Evolutionary conservation across 2,329 filamentous ascomycete species (phyloP), one percentile per base, ranked within the genome.

Genomic region (Trematosphaeria pertusa): DNA sequence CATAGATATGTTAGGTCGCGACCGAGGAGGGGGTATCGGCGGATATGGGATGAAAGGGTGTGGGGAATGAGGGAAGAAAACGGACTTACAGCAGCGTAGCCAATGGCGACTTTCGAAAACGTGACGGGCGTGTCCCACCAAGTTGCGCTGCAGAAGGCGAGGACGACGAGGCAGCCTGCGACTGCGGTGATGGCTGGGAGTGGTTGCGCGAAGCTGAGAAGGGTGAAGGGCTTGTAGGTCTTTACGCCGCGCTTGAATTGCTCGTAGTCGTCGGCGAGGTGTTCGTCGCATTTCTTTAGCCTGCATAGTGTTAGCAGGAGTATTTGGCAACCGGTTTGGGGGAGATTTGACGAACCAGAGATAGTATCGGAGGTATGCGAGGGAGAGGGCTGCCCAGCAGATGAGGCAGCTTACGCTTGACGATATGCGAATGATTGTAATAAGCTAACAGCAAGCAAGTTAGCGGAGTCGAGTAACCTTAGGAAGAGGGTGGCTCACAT

Each of bases 161-260:
- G 19, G 4, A 37, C 20, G 35, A 24, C 35, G 35, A 37, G 35
- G 35, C 35, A 37, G 35, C 35, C 35, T 4, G 20, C 35, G 11
- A 37, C 9, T 4, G 35, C 21, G 5, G 20, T 24, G 18, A 37
- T 18, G 9, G 35, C 35, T n/a, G 35, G 35, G 8, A 37, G 18
- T 22, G 35, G 35, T 24, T 37, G 35, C 4, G 35, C 35, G 35
- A 24, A 37, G 35, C 18, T 19, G 9, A 37, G 20, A 19, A 37
- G 35, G 8, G 35, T 37, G 35, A 37, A 37, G 18, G 35, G 35
- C n/a, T 37, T 37, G 18, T 37, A 37, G 35, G 35, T 37, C 9
- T 11, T 11, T 3, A 20, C 19, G 35, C 10, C n/a, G 35, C 35
- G 35, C 7, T 5, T 11, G 35, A 22, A 37, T 37, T 37, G 35